phyloP scores from a whole-genome alignment of 768 basidiomycete genomes.

The Clitopilus hobsonii region DNA sequence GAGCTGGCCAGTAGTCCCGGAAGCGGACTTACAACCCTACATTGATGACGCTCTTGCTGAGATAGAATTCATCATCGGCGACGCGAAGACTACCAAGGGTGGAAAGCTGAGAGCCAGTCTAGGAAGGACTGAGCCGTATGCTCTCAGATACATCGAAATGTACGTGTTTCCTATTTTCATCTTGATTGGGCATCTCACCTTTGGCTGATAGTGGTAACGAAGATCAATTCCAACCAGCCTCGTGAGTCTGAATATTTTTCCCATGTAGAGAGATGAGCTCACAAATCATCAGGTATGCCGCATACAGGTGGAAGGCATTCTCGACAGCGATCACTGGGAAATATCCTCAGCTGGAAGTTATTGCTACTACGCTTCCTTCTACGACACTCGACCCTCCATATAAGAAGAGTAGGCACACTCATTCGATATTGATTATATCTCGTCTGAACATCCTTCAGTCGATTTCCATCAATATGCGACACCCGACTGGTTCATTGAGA shows the following conservation, averaged over 20 bases:
- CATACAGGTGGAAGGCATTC: constrained; percentile 22
- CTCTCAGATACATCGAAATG: constrained; percentile 30
- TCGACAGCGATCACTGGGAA: constrained; percentile 16
- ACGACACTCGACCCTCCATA: constrained; percentile 41
- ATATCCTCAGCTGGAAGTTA: constrained; percentile 33
- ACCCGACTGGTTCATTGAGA: constrained; percentile 38
- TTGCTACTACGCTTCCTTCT: constrained; percentile 41
- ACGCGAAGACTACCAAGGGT: constrained; percentile 34
- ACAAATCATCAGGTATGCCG: constrained; percentile 36
- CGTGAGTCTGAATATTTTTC: constrained; percentile 27
- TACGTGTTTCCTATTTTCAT: background rate
- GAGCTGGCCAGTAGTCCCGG: constrained; percentile 30
- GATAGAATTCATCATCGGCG: constrained; percentile 54
- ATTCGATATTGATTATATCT: too few species aligned
- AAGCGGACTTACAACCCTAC: constrained; percentile 27
- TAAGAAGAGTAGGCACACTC: constrained; percentile 22
- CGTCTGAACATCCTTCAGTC: constrained; percentile 21
- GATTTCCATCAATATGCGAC: constrained; percentile 53
- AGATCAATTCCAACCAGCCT: constrained; percentile 25
- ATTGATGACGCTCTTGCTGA: constrained; percentile 30
- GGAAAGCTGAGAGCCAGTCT: constrained; percentile 42
- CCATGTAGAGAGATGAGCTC: too few species aligned
- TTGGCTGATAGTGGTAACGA: constrained; percentile 23
- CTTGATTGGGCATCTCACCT: background rate
- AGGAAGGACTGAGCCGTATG: constrained; percentile 50